Percentiles rank a stretch among this genome's conserved stretches.
Conservation (phyloP, 768 basidiomycete species). For the Saitozyma podzolica region DNA sequence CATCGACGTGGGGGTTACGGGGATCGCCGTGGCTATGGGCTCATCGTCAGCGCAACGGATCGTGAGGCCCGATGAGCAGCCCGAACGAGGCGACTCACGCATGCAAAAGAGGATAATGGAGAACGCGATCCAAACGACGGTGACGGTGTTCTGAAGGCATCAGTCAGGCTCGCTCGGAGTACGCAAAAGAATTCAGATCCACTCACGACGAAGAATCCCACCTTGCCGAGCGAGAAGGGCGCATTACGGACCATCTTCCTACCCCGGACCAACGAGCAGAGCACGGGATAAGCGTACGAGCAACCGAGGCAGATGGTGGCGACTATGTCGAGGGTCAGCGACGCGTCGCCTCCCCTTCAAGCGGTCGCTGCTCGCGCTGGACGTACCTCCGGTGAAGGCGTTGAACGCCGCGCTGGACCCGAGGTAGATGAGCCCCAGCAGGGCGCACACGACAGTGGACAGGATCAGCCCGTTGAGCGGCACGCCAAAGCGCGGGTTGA, state of each 20-base stretch:
- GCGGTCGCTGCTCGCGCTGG: not conserved
- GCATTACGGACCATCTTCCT: slow-evolving; percentile 59
- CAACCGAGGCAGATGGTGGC: slow-evolving; percentile 67
- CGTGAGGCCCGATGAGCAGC: not conserved
- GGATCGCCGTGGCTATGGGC: slow-evolving; percentile 34
- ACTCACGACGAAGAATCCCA: slow-evolving; percentile 41
- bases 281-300: slow-evolving; percentile 66
- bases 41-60: not conserved
- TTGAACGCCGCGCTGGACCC: slow-evolving; percentile 64
- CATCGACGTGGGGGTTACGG: slow-evolving; percentile 48
- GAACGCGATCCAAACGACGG: slow-evolving; percentile 64
- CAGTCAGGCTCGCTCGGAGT: slow-evolving; percentile 17
- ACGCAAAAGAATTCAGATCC: not conserved
- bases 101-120: slow-evolving; percentile 69
- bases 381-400: slow-evolving; percentile 61
- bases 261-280: slow-evolving; percentile 58
- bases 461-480: slow-evolving; percentile 66
- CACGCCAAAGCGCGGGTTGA: slow-evolving; percentile 57
- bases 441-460: slow-evolving; percentile 62
- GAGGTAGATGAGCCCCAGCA: slow-evolving; percentile 66
- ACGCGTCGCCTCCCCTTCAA: not conserved
- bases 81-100: slow-evolving; percentile 51
- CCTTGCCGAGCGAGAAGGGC: slow-evolving; percentile 54
- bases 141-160: slow-evolving; percentile 59
- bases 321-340: slow-evolving; percentile 46